Evolutionary conservation across 2,329 filamentous ascomycete species (phyloP).

Genomic region (Verticillium albo-atrum): DNA sequence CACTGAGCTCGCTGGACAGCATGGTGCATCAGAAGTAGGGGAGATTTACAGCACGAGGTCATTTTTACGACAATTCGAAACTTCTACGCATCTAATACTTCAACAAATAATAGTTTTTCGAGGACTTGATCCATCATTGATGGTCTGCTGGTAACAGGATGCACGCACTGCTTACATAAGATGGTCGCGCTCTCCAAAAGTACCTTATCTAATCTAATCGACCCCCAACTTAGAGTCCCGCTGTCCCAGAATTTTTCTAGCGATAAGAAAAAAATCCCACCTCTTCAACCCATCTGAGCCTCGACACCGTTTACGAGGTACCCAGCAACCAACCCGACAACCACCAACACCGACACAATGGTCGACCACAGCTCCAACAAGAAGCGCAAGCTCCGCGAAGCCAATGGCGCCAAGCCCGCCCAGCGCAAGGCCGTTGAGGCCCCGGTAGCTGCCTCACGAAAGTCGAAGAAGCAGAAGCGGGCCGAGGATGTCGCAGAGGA

Average conservation of each 20-base stretch:
- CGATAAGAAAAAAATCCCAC: slow-evolving; percentile 13
- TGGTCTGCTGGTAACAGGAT: background rate
- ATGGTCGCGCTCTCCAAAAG: background rate
- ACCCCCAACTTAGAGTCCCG: background rate
- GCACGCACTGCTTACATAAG: background rate
- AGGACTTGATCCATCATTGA: too few species aligned
- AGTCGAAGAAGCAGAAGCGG: slow-evolving; percentile 38
- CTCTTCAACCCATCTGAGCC: background rate
- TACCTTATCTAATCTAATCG: background rate
- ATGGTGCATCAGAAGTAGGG: too few species aligned
- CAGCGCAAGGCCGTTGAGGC: slow-evolving; percentile 32
- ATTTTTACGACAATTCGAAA: too few species aligned
- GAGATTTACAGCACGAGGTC: too few species aligned
- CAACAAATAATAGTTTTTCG: too few species aligned
- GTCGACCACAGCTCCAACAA: slow-evolving; percentile 23
- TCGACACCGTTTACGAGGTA: background rate
- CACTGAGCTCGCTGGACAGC: too few species aligned
- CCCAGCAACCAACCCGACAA: background rate
- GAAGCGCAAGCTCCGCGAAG: slow-evolving; percentile 36
- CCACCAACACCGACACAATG: background rate
- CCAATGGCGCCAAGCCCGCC: slow-evolving; percentile 19
- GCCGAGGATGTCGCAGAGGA: slow-evolving; percentile 20
- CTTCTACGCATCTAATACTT: too few species aligned
- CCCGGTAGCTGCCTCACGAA: slow-evolving; percentile 24
- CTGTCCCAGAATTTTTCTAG: slow-evolving; percentile 4